These are phyloP conservation scores for Naganishia vishniacii DNA, from an alignment of 768 basidiomycete species.

Conservation along the genomic window DNA sequence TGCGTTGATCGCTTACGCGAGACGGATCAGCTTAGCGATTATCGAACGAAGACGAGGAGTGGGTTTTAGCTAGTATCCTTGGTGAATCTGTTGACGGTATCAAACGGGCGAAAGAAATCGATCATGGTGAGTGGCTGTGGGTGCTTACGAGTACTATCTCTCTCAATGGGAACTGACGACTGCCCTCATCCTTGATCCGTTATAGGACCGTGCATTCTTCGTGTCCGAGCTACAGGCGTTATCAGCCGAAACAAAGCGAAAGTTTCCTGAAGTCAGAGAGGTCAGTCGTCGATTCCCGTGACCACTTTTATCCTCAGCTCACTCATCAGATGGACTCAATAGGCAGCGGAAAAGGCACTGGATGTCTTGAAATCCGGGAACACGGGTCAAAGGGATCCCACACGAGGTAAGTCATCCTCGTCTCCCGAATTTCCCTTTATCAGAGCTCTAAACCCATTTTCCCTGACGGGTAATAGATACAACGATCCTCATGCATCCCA, in stretches of 20 bases:
- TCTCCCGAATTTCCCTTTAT: neutral
- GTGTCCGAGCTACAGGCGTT: conserved; percentile 58
- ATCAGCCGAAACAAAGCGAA: conserved; percentile 78
- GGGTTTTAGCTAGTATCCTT: no score
- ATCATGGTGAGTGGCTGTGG: no score
- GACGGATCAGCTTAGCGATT: no score
- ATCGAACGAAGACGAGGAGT: no score
- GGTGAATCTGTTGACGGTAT: no score
- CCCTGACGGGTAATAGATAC: conserved; percentile 57
- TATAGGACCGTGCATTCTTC: conserved; percentile 44
- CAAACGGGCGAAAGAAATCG: no score
- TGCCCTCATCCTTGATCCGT: neutral
- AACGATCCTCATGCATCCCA: conserved; percentile 72
- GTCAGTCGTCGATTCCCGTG: conserved; percentile 49
- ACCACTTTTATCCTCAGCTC: no score
- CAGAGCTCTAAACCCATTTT: conserved; percentile 46
- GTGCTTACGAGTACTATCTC: no score
- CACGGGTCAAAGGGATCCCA: neutral
- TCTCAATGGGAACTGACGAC: neutral
- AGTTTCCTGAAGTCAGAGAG: conserved; percentile 89
- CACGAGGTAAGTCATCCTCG: neutral
- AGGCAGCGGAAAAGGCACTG: conserved; percentile 42
- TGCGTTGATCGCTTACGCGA: no score
- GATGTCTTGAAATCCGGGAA: conserved; percentile 32
- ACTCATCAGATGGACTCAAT: neutral